A percentile compares a stretch with the other conserved stretches of the same genome.
These are phyloP conservation scores for Cucumis variabilis DNA, from an alignment of 331 rosid genomes.

Conservation along the genomic window DNA sequence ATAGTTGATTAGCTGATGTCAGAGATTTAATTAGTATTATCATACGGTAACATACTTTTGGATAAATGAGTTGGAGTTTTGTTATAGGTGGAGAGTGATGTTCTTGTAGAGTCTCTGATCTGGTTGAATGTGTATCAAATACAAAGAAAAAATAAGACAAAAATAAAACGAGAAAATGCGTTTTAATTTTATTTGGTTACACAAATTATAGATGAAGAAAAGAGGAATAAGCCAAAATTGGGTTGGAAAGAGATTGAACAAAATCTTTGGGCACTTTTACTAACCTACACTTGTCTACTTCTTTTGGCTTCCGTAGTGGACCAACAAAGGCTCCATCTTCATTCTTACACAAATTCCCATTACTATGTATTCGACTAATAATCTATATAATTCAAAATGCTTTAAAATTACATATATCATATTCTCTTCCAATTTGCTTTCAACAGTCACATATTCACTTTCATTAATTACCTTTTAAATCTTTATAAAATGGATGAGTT, in stretches of 20 bases:
- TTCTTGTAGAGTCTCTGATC: background rate
- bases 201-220: background rate
- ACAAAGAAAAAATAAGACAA: too few species aligned
- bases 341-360: background rate
- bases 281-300: background rate
- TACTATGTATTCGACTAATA: too few species aligned
- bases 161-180: too few species aligned
- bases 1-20: background rate
- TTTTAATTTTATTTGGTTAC: background rate
- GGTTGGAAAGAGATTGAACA: background rate
- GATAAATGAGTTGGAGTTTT: background rate
- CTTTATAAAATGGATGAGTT: too few species aligned
- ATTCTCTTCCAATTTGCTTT: too few species aligned
- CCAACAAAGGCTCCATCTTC: background rate
- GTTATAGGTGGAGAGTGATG: background rate
- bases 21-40: background rate
- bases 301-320: background rate
- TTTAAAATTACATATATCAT: too few species aligned
- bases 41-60: background rate
- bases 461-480: too few species aligned
- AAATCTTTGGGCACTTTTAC: background rate
- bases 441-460: too few species aligned
- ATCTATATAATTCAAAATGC: too few species aligned
- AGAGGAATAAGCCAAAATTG: background rate
- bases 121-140: background rate